Base-by-base conservation (phyloP, 2,329 filamentous ascomycete species). In the Neonectria sp. region DNA sequence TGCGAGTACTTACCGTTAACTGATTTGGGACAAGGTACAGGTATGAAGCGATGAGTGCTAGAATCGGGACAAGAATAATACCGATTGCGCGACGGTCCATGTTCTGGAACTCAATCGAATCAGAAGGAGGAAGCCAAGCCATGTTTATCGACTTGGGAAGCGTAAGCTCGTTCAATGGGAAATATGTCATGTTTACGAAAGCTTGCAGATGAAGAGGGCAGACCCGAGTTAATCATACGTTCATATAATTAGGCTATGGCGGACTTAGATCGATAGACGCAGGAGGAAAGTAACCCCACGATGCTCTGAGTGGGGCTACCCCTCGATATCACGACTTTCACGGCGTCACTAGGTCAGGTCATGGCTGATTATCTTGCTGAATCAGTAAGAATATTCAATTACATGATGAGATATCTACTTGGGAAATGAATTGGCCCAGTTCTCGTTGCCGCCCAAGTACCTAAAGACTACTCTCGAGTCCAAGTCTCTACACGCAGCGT, bases 401-500 rank as follows among this genome's bases (percentile, higher is more conserved):
- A n/a, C 37, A 6, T n/a, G 37, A 17, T 15, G 3, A 35, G 9
- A 27, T 25, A 27, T 12, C 45, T 48, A 48, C 48, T 63, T 27
- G 15, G 37, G 37, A 40, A 40, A 40, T 15, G 15, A n/a, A 6
- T 4, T 40, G 7, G 37, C 37, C 67, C 68, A 70, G 11, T 62
- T 40, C 61, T 70, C 68, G 8, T 31, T 15, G 2, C 68, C 65
- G 7, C 65, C 65, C 43, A 70, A 53, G n/a, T 51, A 63, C 24
- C 68, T 43, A 49, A 40, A 70, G 12, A 70, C n/a, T 3, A 70
- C 68, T 7, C 68, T 45, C 8, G 68, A 68, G 21, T 70, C 68
- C 25, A 63, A 25, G 40, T 70, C 61, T n/a, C 55, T 55, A 15
- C 68, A 70, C 2, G 21, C 45, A 3, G 55, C 33, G 15, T 67